A percentile compares a stretch with the other conserved stretches of the same genome.
phyloP scores from a whole-genome alignment of 2,329 filamentous ascomycete species.

The Rhynchosporium graminicola region DNA sequence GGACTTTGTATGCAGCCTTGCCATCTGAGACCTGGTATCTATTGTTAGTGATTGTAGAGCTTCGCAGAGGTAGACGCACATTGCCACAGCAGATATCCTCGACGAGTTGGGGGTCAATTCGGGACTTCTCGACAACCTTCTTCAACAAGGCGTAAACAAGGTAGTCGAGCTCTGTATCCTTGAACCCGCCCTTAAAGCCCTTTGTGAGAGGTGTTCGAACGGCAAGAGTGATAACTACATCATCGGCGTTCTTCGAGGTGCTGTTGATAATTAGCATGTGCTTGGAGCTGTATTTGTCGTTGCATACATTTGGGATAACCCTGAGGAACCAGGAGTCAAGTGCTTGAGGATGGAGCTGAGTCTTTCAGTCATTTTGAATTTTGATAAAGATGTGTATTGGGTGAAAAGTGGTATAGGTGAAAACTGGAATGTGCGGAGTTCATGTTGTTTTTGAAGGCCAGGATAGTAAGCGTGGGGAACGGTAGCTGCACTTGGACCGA shows the following conservation, averaged over 20 bases:
- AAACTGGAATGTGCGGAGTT: slow-evolving; percentile 1
- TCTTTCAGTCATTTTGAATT: slow-evolving; percentile 74
- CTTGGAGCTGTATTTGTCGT: slow-evolving; percentile 14
- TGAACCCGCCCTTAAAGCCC: slow-evolving; percentile 88
- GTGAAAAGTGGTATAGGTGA: background rate
- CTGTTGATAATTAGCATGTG: slow-evolving; percentile 49
- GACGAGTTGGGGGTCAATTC: slow-evolving; percentile 75
- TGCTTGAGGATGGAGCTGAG: slow-evolving; percentile 87
- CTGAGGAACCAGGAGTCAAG: slow-evolving; percentile 71
- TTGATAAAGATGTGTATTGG: background rate
- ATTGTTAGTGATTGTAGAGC: slow-evolving; percentile 7
- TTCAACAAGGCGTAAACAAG: slow-evolving; percentile 82
- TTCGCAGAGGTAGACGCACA: slow-evolving; percentile 51
- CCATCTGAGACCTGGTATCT: slow-evolving; percentile 68
- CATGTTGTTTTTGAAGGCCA: slow-evolving; percentile 3
- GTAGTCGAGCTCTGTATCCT: slow-evolving; percentile 89
- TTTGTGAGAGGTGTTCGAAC: slow-evolving; percentile 88
- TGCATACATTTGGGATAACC: slow-evolving; percentile 75
- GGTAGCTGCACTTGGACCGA: background rate
- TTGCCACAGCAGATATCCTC: slow-evolving; percentile 94
- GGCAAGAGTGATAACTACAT: slow-evolving; percentile 93
- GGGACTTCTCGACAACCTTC: slow-evolving; percentile 69
- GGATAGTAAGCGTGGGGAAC: slow-evolving; percentile 13
- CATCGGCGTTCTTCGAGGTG: slow-evolving; percentile 89
- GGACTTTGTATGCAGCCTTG: slow-evolving; percentile 88